These are phyloP conservation scores for Bruguiera sexangula DNA, from an alignment of 345 rosid species.

Conservation along the genomic window DNA sequence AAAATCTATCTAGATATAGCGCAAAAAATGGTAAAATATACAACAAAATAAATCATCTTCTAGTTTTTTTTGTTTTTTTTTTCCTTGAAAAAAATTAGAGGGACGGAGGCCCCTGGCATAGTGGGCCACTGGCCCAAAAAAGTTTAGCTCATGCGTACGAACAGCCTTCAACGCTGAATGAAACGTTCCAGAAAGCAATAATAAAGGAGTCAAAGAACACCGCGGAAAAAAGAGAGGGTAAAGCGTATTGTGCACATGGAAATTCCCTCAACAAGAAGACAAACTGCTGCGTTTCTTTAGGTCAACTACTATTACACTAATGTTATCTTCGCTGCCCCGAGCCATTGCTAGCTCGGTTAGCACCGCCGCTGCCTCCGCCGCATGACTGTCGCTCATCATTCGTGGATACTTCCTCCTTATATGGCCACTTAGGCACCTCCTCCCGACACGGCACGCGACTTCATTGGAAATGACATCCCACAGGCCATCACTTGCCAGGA, in stretches of 20 bases:
- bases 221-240: no score
- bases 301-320: slow-evolving; percentile 45
- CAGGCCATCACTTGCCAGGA: slow-evolving; percentile 73
- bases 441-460: slow-evolving; percentile 56
- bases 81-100: no score
- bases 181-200: background rate
- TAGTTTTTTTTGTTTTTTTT: no score
- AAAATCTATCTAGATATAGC: no score
- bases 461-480: slow-evolving; percentile 73
- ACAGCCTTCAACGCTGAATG: no score
- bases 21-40: no score
- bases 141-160: no score
- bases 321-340: slow-evolving; percentile 39
- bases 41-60: no score
- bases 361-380: slow-evolving; percentile 32
- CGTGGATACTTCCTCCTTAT: slow-evolving; percentile 25
- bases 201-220: background rate
- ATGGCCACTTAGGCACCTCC: slow-evolving; percentile 44
- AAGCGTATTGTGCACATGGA: no score
- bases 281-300: slow-evolving; percentile 22
- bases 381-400: slow-evolving; percentile 17
- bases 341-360: slow-evolving; percentile 38
- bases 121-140: no score
- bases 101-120: no score
- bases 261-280: background rate